Base-by-base conservation (phyloP, 495 filamentous ascomycete species). In the Aspergillus saccharolyticus region DNA sequence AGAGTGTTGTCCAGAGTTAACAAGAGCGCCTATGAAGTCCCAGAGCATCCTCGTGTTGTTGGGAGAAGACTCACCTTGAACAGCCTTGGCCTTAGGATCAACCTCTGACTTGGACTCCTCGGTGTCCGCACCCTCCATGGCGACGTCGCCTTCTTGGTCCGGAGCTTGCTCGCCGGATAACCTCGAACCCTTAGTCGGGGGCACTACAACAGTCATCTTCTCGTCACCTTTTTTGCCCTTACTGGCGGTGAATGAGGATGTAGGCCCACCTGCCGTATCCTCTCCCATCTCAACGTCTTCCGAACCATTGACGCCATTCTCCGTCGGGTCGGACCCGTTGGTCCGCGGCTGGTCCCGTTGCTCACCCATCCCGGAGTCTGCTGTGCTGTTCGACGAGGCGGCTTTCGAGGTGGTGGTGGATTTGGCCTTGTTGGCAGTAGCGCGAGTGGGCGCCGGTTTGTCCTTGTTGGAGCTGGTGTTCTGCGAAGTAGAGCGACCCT, bases 191-290 rank as follows among this genome's bases (percentile, higher is more conserved):
- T 90, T 92, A 60, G 86, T 83, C 57, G 87, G 88, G 57, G 88
- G 89, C 53, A 92, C 87, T 70, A 91, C 89, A 64, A 92, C 87
- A 54, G 89, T 92, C 87, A 92, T 92, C 77, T 88, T 82, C 68
- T 85, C 83, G 72, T 90, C 84, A 69, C 87, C 87, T 76, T 89
- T 85, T 77, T 87, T 85, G 60, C 80, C 83, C 76, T 85, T 88
- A 56, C 75, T 76, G 70, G 80, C 67, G 69, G 73, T 74, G 70
- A 72, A 69, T 70, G 74, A 77, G 72, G 75, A 76, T 74, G 70
- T 77, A 76, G 75, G 73, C 75, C 68, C 75, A 75, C 75, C 79
- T 71, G 78, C 78, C 72, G 80, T 82, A 75, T 88, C 85, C 75
- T 89, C 86, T 71, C 84, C 85, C 88, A 91, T 91, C 69, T 90